A percentile compares a stretch with the other conserved stretches of the same genome.
These are phyloP conservation scores for Solanum hybrid DNA, from an alignment of 305 asterid species.

Conservation along the genomic window DNA sequence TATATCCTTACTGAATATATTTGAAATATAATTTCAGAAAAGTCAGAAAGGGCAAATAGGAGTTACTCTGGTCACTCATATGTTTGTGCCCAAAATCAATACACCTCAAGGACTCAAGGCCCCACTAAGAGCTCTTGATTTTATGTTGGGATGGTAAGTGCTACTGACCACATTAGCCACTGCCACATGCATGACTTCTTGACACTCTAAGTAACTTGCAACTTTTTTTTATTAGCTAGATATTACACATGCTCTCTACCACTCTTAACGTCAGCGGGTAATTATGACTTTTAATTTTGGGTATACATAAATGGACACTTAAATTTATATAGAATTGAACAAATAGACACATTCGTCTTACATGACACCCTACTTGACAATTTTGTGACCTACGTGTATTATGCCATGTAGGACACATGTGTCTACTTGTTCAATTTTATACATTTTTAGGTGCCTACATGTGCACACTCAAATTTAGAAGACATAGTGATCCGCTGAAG, in stretches of 20 bases:
- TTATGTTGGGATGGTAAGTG: slow-evolving; percentile 17
- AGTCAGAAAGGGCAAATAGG: slow-evolving; percentile 15
- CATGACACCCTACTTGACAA: not conserved
- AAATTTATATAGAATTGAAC: not conserved
- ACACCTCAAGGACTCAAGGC: slow-evolving; percentile 13
- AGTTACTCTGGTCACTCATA: not conserved
- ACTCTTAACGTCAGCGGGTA: not conserved
- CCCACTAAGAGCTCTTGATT: slow-evolving; percentile 13
- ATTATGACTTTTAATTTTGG: not conserved
- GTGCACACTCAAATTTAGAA: not conserved
- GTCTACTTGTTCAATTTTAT: not conserved
- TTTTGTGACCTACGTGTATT: not conserved
- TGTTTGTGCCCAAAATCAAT: slow-evolving; percentile 5
- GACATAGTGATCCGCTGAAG: not conserved
- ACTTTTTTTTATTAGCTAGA: not conserved
- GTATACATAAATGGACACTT: too few relatives aligned
- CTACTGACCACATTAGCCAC: not conserved
- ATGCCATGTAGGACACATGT: not conserved
- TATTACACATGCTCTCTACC: not conserved
- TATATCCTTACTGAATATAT: not conserved
- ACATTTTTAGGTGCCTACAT: not conserved
- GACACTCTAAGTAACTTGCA: not conserved
- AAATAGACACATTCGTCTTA: not conserved
- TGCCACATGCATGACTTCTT: not conserved
- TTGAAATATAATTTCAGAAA: not conserved